These are phyloP conservation scores for Psilocybe tampanensis DNA, from an alignment of 768 basidiomycete genomes.

Conservation along the genomic window DNA sequence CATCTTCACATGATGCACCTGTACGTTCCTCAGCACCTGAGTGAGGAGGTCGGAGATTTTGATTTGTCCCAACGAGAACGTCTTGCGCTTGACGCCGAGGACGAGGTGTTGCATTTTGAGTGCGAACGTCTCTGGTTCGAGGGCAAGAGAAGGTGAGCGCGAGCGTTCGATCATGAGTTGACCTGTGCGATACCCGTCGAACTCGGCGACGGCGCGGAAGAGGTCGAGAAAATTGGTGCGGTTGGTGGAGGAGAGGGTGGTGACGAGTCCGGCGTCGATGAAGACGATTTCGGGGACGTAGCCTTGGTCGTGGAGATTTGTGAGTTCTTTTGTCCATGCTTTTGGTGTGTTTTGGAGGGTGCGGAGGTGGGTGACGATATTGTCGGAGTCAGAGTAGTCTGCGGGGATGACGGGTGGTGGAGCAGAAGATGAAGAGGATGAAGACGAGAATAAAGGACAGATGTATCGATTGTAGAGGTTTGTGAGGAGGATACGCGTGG, in stretches of 20 bases:
- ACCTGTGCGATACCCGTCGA: conserved; percentile 95
- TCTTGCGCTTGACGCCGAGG: conserved; percentile 91
- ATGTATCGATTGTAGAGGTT: conserved; percentile 51
- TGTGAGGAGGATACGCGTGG: conserved; percentile 62
- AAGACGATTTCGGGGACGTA: conserved; percentile 95
- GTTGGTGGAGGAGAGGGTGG: conserved; percentile 80
- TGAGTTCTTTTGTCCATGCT: conserved; percentile 74
- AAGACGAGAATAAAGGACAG: conserved; percentile 40
- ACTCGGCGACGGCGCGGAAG: conserved; percentile 93
- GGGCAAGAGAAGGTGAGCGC: conserved; percentile 83
- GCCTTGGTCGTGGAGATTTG: conserved; percentile 61
- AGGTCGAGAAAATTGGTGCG: conserved; percentile 94
- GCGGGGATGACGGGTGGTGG: conserved; percentile 31
- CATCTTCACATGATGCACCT: conserved; percentile 96
- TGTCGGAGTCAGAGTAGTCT: conserved; percentile 54
- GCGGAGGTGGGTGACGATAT: conserved; percentile 72
- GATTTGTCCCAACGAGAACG: conserved; percentile 96
- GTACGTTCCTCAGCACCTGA: conserved; percentile 84
- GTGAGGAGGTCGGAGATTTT: conserved; percentile 92
- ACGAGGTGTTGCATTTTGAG: conserved; percentile 98
- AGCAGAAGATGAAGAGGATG: conserved; percentile 24
- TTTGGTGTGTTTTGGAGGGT: conserved; percentile 55
- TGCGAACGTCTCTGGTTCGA: conserved; percentile 94
- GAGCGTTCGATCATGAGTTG: conserved; percentile 97
- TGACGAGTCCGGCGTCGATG: conserved; percentile 95